Conservation (phyloP, 345 rosid species). For the Ceriops decandra region DNA sequence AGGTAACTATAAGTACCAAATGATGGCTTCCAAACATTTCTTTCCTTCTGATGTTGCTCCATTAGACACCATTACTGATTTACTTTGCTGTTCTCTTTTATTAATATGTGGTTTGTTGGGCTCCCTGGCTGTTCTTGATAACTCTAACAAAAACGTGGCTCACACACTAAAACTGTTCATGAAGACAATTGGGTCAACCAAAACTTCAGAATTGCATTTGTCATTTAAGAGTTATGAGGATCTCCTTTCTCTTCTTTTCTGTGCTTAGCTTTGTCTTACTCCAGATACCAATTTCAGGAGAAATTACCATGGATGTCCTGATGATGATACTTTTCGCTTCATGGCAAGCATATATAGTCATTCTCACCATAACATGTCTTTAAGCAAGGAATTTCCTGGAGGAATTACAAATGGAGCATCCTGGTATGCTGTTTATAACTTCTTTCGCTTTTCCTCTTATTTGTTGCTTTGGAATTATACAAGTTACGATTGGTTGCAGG, state of each 20-base stretch:
- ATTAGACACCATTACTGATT: slow-evolving; percentile 8
- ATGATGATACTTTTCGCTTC: slow-evolving; percentile 77
- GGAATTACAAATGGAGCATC: slow-evolving; percentile 95
- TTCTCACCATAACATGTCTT: slow-evolving; percentile 86
- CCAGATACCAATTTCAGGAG: slow-evolving; percentile 49
- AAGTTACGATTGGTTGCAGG: slow-evolving; percentile 45
- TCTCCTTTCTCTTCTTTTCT: slow-evolving; percentile 7
- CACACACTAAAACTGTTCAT: no score
- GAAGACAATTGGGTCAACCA: no score
- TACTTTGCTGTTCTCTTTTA: slow-evolving; percentile 7
- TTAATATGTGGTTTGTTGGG: neutral
- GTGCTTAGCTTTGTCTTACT: slow-evolving; percentile 6
- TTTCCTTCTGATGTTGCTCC: neutral
- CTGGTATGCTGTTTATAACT: slow-evolving; percentile 46
- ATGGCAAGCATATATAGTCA: slow-evolving; percentile 76
- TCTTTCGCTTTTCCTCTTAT: neutral
- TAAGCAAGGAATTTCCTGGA: slow-evolving; percentile 78
- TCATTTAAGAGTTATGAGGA: neutral
- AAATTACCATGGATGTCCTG: slow-evolving; percentile 79
- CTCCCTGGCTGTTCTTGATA: neutral
- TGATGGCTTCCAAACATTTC: slow-evolving; percentile 1
- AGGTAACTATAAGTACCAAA: neutral
- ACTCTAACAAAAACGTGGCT: neutral
- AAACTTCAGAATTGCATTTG: no score
- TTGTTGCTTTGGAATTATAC: slow-evolving; percentile 6